Evolutionary conservation across 495 filamentous ascomycete species (phyloP), one percentile per base, ranked within the genome.

Genomic region (Margaritispora aquatica): DNA sequence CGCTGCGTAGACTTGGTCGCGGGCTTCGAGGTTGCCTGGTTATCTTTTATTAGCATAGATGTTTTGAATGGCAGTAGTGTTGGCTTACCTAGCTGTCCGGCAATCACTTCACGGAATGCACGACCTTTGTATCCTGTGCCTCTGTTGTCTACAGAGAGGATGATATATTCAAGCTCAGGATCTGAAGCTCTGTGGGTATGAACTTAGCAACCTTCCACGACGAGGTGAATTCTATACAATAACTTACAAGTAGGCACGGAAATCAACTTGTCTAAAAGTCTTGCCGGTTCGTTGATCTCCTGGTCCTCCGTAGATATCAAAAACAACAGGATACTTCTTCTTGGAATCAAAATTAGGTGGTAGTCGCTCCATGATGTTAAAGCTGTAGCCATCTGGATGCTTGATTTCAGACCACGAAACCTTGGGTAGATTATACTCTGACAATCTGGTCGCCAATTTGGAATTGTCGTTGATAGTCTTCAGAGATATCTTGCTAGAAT

Each of bases 1-100:
- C 0, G 80, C 81, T 0, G 79, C 80, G 74, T 76, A 82, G 56
- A 84, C 73, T 63, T 84, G 82, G 62, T 84, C 81, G 4, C 66
- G 61, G 17, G 81, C 76, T 57, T 84, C 82, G 23, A 82, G 70
- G 27, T 76, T 73, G 8, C 44, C 44, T 47, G 44, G 8, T n/a
- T n/a, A 22, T 19, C 8, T n/a, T 13, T 5, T 34, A 5, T 7
- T 5, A 7, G 44, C 21, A 7, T 4, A 47, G 44, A 22, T 47
- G 20, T n/a, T 5, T 5, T 47, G 29, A 5, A 5, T 19, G 44
- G 4, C 7, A 22, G 44, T 4, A n/a, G 7, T n/a, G 8, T n/a
- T n/a, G 7, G 20, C 44, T 19, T 47, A 23, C 82, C 82, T 0
- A 84, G 72, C 23, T 77, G 73, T 9, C 70, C 67, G 0, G 74